phyloP scores from a whole-genome alignment of 1,284 basidiomycete genomes.

The Athelia sp. region DNA sequence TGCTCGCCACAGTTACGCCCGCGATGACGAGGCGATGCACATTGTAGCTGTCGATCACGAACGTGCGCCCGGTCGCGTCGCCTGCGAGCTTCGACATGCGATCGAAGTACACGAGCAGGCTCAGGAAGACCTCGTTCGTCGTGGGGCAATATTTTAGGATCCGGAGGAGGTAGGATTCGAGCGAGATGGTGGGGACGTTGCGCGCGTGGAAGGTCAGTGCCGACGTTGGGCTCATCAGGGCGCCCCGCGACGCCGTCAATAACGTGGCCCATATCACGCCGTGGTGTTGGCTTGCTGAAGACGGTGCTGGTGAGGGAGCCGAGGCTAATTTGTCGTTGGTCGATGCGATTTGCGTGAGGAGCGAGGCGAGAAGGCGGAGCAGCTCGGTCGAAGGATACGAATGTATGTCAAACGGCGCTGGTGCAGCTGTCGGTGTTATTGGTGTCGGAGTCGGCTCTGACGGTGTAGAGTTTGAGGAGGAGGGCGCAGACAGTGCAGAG shows the following conservation, averaged over 20 bases:
- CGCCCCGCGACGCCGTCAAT: slow-evolving; percentile 75
- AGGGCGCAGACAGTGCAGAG: neutral
- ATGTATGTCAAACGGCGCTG: slow-evolving; percentile 50
- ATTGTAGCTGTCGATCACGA: slow-evolving; percentile 97
- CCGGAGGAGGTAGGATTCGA: slow-evolving; percentile 91
- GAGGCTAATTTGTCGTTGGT: slow-evolving; percentile 73
- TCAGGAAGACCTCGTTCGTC: slow-evolving; percentile 96
- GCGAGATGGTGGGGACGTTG: slow-evolving; percentile 91
- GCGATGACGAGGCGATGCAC: slow-evolving; percentile 96
- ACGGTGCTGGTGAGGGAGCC: slow-evolving; percentile 11
- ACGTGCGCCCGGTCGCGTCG: slow-evolving; percentile 66
- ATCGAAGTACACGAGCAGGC: slow-evolving; percentile 95
- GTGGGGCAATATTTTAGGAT: slow-evolving; percentile 99
- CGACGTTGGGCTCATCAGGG: slow-evolving; percentile 76
- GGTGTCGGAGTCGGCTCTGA: neutral
- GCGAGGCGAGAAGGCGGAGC: slow-evolving; percentile 81
- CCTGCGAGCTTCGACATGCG: slow-evolving; percentile 73
- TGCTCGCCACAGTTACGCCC: slow-evolving; percentile 96
- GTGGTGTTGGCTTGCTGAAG: slow-evolving; percentile 16
- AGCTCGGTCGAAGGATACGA: slow-evolving; percentile 66
- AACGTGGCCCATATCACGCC: slow-evolving; percentile 54
- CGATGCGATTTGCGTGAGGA: slow-evolving; percentile 89
- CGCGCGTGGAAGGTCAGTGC: slow-evolving; percentile 93
- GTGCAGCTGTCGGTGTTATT: slow-evolving; percentile 1
- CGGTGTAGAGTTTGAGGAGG: too few species aligned